Base-by-base conservation (phyloP, 805 yeast genomes). In the Candida loeiensis region DNA sequence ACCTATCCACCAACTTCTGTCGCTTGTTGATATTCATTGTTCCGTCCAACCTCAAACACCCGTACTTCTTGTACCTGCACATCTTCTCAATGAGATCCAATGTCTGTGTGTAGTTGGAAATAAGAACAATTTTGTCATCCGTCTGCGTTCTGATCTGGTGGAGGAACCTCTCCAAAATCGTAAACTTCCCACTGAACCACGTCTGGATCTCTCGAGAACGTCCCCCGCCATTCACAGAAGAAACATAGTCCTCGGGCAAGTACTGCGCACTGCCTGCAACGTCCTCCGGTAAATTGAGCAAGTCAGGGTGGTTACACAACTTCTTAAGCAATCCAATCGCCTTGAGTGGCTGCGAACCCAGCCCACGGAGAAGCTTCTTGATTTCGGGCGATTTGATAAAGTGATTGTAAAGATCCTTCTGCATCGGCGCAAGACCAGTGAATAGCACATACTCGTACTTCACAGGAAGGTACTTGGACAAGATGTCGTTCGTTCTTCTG, bases 371-470 rank as follows among this genome's bases (percentile, higher is more conserved):
- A 8, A 87, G 60, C 47, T 76, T 77, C 36, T 72, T 76, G 48
- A 88, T 82, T 38, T 82, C 93, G 1, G 93, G 88, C 4, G 95
- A 82, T 9, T 85, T 77, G 38, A 89, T 74, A 51, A 85, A 86
- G 48, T 82, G 82, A 38, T 76, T 68, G 55, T 93, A 93, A 1
- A 93, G 60, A 1, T 70, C 61, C 37, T 69, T 64, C 61, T 93
- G 99, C 63, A 90, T 73, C 0, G 86, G 87, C 1, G 91, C 75
- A 40, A 93, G 64, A 31, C 81, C 82, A 45, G 93, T 89, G 59
- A 91, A 93, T n/a, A 93, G 85, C 16, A 93, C 98, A 61, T 93
- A 95, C 59, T 93, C 99, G 58, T 89, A 90, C 61, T 93, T 93
- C 46, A 95, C 87, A 0, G 99, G 99, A 44, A 93, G 71, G 56